These are phyloP conservation scores for Botryosphaeria dothidea DNA, from an alignment of 2,329 filamentous ascomycete genomes.

Conservation along the genomic window DNA sequence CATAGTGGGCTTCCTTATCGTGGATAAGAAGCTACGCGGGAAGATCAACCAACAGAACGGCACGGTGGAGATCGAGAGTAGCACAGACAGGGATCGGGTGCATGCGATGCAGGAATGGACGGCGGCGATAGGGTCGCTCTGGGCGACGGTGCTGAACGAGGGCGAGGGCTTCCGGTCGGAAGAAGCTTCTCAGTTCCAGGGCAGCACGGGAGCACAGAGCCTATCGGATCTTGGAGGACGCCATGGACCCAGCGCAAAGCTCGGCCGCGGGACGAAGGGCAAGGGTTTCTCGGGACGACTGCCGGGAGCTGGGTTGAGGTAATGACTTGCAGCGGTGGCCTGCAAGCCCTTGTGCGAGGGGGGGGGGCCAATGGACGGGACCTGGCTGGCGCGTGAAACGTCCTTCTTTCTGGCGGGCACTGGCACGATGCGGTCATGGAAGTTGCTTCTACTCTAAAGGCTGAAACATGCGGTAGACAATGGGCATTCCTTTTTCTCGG, in stretches of 20 bases:
- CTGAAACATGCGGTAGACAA: conserved; percentile 20
- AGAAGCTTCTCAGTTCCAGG: conserved; percentile 39
- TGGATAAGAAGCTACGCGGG: conserved; percentile 83
- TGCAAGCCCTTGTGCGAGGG: conserved; percentile 27
- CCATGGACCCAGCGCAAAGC: conserved; percentile 31
- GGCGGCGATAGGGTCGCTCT: conserved; percentile 68
- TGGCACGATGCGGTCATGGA: conserved; percentile 16
- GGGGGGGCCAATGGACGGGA: conserved; percentile 14
- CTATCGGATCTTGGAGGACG: conserved; percentile 27
- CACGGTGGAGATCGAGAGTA: conserved; percentile 76
- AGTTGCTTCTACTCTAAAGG: conserved; percentile 16
- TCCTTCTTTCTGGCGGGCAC: not conserved
- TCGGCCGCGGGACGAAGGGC: conserved; percentile 35
- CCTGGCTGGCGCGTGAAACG: conserved; percentile 10
- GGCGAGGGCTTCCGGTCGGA: conserved; percentile 68
- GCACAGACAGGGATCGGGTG: conserved; percentile 72
- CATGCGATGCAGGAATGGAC: conserved; percentile 73
- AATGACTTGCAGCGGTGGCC: conserved; percentile 40
- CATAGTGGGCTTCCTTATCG: conserved; percentile 91
- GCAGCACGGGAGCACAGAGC: conserved; percentile 22
- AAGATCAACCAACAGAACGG: conserved; percentile 88
- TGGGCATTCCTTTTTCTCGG: conserved; percentile 17
- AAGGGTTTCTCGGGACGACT: conserved; percentile 39
- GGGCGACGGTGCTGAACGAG: conserved; percentile 72
- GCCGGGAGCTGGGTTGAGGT: conserved; percentile 38